Conservation (phyloP, 73 alveolate species). For the Paramecium octaurelia region DNA sequence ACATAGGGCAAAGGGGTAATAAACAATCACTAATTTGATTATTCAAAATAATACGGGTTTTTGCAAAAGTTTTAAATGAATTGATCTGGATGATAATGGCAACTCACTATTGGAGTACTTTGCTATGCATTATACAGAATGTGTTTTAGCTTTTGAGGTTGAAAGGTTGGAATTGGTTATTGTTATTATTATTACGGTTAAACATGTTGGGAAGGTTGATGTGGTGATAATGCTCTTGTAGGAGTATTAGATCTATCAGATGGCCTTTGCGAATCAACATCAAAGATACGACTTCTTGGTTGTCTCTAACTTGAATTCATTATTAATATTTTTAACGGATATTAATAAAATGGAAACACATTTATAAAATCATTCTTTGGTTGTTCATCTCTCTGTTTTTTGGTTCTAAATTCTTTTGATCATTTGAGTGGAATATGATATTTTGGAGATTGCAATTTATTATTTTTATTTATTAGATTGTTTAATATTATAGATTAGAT, state of each 20-base stretch:
- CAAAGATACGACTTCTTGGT: neutral
- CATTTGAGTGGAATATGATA: no score
- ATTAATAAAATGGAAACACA: neutral
- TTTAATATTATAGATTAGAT: no score
- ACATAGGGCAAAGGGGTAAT: neutral
- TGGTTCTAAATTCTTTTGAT: neutral
- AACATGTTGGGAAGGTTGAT: neutral
- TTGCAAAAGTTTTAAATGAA: neutral
- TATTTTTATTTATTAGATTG: no score
- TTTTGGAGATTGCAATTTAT: no score
- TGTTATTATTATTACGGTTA: neutral
- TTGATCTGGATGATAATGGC: slow-evolving; percentile 6
- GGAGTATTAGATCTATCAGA: neutral
- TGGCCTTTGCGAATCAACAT: neutral
- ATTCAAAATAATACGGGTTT: neutral
- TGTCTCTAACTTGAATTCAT: slow-evolving; percentile 25
- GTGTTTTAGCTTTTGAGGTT: neutral
- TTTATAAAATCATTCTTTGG: neutral
- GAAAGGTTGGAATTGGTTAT: neutral
- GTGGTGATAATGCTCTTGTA: neutral
- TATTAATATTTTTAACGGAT: neutral
- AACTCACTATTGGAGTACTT: neutral
- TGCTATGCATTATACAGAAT: neutral
- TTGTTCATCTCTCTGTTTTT: neutral
- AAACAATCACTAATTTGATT: neutral